Conservation (phyloP, 495 filamentous ascomycete genomes). For the Talaromyces proteolyticus region DNA sequence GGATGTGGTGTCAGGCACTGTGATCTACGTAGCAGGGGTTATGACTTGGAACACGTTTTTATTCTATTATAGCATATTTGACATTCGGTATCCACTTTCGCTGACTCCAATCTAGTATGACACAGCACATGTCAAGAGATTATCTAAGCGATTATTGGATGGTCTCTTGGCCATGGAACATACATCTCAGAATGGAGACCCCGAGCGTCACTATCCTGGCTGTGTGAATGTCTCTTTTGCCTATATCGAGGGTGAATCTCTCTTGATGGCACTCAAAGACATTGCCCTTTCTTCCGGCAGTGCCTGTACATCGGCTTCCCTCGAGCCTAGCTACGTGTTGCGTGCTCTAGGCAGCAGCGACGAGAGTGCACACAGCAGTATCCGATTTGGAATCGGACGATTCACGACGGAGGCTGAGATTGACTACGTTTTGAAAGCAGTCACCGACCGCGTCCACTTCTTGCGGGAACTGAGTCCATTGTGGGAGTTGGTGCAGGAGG, state of each 20-base stretch:
- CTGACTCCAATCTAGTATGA: slow-evolving; percentile 68
- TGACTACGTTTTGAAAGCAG: slow-evolving; percentile 95
- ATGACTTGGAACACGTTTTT: slow-evolving; percentile 26
- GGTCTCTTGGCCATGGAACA: slow-evolving; percentile 87
- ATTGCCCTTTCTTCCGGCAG: slow-evolving; percentile 96
- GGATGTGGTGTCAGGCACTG: slow-evolving; percentile 29
- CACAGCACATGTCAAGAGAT: slow-evolving; percentile 67
- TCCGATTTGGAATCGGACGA: slow-evolving; percentile 93
- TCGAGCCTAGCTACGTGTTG: slow-evolving; percentile 94
- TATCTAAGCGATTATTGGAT: slow-evolving; percentile 77
- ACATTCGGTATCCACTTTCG: background rate
- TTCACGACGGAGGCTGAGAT: slow-evolving; percentile 96
- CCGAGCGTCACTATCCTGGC: slow-evolving; percentile 79
- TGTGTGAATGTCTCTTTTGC: slow-evolving; percentile 98
- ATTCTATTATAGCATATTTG: slow-evolving; percentile 1
- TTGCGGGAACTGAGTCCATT: slow-evolving; percentile 91
- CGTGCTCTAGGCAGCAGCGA: slow-evolving; percentile 92
- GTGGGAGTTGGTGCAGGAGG: slow-evolving; percentile 98
- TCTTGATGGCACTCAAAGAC: slow-evolving; percentile 97
- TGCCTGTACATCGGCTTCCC: slow-evolving; percentile 92
- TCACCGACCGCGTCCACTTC: slow-evolving; percentile 82
- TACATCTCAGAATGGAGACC: slow-evolving; percentile 84
- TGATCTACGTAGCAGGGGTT: slow-evolving; percentile 49
- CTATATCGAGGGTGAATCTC: slow-evolving; percentile 95
- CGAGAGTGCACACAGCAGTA: slow-evolving; percentile 95